These are phyloP conservation scores for Ceratobasidium sp. DNA, from an alignment of 1,284 basidiomycete genomes.

Conservation along the genomic window DNA sequence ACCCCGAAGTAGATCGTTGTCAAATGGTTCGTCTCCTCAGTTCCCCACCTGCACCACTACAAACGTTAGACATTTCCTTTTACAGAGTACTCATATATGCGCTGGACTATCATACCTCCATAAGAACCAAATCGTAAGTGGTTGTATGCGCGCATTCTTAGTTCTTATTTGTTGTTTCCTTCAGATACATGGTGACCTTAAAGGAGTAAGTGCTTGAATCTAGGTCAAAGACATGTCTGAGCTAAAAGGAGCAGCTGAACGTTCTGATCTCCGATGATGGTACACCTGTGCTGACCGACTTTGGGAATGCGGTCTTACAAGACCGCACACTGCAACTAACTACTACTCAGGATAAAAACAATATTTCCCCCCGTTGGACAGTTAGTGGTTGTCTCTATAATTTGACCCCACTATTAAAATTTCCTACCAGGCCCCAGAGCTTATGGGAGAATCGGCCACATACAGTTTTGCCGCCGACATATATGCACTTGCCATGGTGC, in stretches of 20 bases:
- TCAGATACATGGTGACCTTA: too few relatives aligned
- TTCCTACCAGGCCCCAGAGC: not conserved
- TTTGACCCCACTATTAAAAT: not conserved
- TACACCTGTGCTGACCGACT: not conserved
- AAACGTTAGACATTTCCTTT: not conserved
- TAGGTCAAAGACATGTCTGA: too few relatives aligned
- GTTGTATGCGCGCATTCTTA: not conserved
- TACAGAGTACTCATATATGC: not conserved
- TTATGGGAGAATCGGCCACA: not conserved
- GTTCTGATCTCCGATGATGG: not conserved
- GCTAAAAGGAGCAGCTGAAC: not conserved
- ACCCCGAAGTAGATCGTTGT: not conserved
- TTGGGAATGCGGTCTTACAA: not conserved
- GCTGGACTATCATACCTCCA: not conserved
- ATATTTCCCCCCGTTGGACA: not conserved
- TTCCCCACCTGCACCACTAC: too few relatives aligned
- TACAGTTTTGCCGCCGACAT: not conserved
- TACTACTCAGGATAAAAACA: not conserved
- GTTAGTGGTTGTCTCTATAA: not conserved
- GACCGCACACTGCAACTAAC: not conserved
- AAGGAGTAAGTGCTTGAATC: too few relatives aligned
- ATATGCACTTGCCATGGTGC: constrained; percentile 22
- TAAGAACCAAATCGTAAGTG: not conserved
- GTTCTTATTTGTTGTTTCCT: not conserved
- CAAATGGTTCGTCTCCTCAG: not conserved